Conservation (phyloP, 1,284 basidiomycete species). For the Ganoderma resinaceum region DNA sequence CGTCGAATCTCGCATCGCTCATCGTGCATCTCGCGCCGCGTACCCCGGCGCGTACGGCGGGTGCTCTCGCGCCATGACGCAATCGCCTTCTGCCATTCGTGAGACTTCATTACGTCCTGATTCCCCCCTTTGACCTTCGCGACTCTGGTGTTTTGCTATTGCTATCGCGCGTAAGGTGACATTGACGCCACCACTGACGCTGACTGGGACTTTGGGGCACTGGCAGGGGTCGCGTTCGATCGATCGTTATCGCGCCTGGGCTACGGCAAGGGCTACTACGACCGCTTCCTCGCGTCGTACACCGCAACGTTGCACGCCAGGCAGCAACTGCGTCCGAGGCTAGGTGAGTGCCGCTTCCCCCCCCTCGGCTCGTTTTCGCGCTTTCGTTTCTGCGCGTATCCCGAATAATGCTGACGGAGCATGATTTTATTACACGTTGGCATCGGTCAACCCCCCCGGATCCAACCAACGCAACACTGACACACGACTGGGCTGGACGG, state of each 20-base stretch:
- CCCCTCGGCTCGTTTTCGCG: background rate
- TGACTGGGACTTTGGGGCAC: background rate
- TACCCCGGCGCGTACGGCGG: background rate
- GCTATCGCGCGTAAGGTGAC: too few species aligned
- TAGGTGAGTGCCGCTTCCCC: conserved; percentile 22
- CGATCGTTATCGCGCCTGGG: conserved; percentile 72
- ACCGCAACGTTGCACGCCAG: conserved; percentile 27
- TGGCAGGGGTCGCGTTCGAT: conserved; percentile 78
- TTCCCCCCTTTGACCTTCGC: background rate
- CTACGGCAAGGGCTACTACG: conserved; percentile 85
- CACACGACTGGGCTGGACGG: background rate
- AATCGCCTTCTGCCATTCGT: background rate
- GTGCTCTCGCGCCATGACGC: background rate
- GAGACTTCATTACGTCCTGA: background rate
- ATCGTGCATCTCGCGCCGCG: background rate
- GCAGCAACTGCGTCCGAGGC: conserved; percentile 22
- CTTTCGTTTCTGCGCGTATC: background rate
- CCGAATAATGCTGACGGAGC: background rate
- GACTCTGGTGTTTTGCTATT: background rate
- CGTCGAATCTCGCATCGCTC: conserved; percentile 4
- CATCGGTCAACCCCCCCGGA: background rate
- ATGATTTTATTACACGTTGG: background rate
- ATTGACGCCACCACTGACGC: background rate
- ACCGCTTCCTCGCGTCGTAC: conserved; percentile 71
- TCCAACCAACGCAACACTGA: background rate